Conservation (phyloP, 2,329 filamentous ascomycete species). For the Cryoendolithus antarcticus region DNA sequence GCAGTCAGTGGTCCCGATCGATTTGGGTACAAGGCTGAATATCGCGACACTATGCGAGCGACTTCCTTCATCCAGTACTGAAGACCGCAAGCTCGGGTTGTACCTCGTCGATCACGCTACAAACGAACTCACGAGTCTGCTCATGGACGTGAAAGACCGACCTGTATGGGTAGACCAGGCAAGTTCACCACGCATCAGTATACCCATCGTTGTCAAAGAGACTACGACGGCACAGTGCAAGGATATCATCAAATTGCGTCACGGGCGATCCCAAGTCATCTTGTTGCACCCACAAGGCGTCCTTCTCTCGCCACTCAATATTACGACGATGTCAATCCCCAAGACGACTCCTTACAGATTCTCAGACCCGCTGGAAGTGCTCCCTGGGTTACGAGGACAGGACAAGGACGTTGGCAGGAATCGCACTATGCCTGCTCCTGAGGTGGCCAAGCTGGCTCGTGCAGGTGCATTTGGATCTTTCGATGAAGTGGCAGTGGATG, state of each 20-base stretch:
- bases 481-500: conserved; percentile 16
- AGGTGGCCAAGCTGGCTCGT: conserved; percentile 8
- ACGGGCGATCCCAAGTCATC: conserved; percentile 10
- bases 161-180: conserved; percentile 14
- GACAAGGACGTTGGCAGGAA: conserved; percentile 18
- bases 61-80: conserved; percentile 4
- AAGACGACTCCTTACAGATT: conserved; percentile 12
- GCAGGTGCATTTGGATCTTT: conserved; percentile 11
- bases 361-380: conserved; percentile 10
- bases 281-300: conserved; percentile 14
- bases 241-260: conserved; percentile 14
- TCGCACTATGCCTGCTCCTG: conserved; percentile 11
- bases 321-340: conserved; percentile 12
- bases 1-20: not conserved
- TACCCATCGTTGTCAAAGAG: conserved; percentile 14
- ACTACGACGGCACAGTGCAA: conserved; percentile 9
- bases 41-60: conserved; percentile 11
- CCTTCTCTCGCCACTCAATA: conserved; percentile 13
- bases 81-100: conserved; percentile 13
- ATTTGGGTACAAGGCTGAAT: conserved; percentile 4
- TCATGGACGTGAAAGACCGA: conserved; percentile 16
- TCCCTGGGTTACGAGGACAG: not conserved
- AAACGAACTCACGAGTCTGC: conserved; percentile 12
- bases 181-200: conserved; percentile 7
- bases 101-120: conserved; percentile 17